Percentiles rank a stretch among this genome's conserved stretches.
Conservation (phyloP, 306 rosid species). For the Rosa persica region DNA sequence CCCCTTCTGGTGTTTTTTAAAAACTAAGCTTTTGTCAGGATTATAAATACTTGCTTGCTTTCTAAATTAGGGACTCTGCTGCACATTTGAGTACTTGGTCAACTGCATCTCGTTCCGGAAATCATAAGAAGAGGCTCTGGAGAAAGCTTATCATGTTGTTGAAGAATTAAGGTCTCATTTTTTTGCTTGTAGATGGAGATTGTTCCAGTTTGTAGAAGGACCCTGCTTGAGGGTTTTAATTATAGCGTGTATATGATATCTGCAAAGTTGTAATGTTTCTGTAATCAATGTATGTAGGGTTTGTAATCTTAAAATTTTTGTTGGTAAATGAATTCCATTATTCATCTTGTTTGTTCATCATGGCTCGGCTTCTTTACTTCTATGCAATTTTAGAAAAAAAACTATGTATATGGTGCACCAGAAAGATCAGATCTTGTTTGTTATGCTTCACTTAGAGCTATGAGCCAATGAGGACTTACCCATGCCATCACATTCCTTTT, state of each 20-base stretch:
- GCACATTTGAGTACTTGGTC: constrained; percentile 11
- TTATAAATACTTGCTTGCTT: background rate
- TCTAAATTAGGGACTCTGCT: background rate
- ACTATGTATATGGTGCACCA: background rate
- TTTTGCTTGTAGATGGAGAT: background rate
- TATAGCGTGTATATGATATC: background rate
- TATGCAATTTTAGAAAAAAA: background rate
- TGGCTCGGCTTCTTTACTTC: background rate
- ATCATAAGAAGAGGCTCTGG: background rate
- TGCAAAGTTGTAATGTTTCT: background rate
- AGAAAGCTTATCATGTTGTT: background rate
- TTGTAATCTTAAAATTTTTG: background rate
- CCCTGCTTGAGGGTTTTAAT: constrained; percentile 7
- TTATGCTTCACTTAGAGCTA: background rate
- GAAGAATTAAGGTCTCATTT: background rate
- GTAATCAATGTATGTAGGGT: background rate
- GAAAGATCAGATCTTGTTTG: background rate
- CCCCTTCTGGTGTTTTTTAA: background rate
- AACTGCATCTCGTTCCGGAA: constrained; percentile 4
- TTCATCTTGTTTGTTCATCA: background rate
- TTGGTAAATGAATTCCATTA: background rate
- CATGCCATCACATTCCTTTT: background rate
- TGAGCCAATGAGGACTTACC: background rate
- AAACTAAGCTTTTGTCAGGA: background rate
- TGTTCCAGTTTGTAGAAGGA: constrained; percentile 14